phyloP scores from a whole-genome alignment of 2,329 filamentous ascomycete genomes.

The Cryphonectria radicalis region DNA sequence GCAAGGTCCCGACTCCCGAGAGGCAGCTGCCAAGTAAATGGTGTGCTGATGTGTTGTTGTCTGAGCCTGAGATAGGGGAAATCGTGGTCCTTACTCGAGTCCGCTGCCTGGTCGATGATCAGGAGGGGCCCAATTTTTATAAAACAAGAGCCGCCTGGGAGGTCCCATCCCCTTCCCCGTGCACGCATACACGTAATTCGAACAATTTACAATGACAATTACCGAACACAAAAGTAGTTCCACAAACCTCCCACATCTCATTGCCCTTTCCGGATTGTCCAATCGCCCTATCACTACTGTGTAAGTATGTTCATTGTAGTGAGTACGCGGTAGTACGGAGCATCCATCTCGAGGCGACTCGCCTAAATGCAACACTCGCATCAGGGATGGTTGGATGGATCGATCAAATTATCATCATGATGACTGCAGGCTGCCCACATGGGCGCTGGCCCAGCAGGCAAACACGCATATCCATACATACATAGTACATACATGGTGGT shows the following conservation, averaged over 20 bases:
- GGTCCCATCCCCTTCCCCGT: background rate
- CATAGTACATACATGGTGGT: background rate
- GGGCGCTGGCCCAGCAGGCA: background rate
- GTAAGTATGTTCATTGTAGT: background rate
- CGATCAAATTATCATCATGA: background rate
- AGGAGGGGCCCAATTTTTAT: constrained; percentile 22
- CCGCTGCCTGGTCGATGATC: constrained; percentile 8
- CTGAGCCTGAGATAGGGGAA: constrained; percentile 1
- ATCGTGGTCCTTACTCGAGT: background rate
- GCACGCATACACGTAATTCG: background rate
- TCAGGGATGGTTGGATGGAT: background rate
- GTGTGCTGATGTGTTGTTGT: background rate
- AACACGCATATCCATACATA: background rate
- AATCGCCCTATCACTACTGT: background rate
- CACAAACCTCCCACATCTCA: background rate
- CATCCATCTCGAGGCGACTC: background rate
- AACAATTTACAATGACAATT: background rate
- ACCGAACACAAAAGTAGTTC: background rate
- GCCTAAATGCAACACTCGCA: background rate
- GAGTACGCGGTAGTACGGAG: background rate
- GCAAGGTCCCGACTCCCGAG: background rate
- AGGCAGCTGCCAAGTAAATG: background rate
- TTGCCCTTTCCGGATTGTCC: background rate
- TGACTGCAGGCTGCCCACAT: background rate
- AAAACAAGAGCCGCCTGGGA: constrained; percentile 22